Evolutionary conservation across 2,329 filamentous ascomycete species (phyloP), one percentile per base, ranked within the genome.

Genomic region (Trichoderma aggressivum): DNA sequence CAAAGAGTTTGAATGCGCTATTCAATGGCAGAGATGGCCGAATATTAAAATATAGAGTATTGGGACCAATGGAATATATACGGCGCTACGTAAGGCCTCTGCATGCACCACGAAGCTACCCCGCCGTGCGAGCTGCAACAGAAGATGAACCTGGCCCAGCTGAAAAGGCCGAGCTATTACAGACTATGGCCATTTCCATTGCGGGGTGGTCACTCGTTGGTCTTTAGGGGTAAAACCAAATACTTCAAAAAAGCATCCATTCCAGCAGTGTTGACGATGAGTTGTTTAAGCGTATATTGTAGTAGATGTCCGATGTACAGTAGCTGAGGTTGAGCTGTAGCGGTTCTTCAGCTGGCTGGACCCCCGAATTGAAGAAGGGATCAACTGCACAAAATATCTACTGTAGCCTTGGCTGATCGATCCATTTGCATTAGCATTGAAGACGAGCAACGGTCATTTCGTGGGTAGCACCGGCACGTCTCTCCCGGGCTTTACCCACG

Each of bases 41-140:
- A n/a, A n/a, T n/a, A n/a, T n/a, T n/a, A n/a, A n/a, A 59, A 59
- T 59, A 32, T 21, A 32, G 16, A 39, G 36, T 39, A 39, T n/a
- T 32, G 26, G n/a, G 18, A 32, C 24, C 24, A 24, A 28, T 30
- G 65, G 7, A 68, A 68, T 59, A 65, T 65, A 53, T 39, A 26
- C 39, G 43, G 58, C 28, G 53, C 53, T 63, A 55, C 58, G 66
- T 24, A 62, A 63, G 43, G 32, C 30, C 55, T 5, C 55, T 36
- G 26, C 24, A 24, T 18, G 39, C 16, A 26, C 53, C 53, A 5
- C 5, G 34, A 70, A 70, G 58, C 67, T 70, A 70, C 67, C 67
- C 67, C 67, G 67, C 67, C 58, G 59, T 70, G 47, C 36, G 34
- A 58, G 64, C 64, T 59, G 63, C 47, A 36, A 36, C 62, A 55